These are phyloP conservation scores for Aquilaria sinensis DNA, from an alignment of 345 rosid species.

Conservation along the genomic window DNA sequence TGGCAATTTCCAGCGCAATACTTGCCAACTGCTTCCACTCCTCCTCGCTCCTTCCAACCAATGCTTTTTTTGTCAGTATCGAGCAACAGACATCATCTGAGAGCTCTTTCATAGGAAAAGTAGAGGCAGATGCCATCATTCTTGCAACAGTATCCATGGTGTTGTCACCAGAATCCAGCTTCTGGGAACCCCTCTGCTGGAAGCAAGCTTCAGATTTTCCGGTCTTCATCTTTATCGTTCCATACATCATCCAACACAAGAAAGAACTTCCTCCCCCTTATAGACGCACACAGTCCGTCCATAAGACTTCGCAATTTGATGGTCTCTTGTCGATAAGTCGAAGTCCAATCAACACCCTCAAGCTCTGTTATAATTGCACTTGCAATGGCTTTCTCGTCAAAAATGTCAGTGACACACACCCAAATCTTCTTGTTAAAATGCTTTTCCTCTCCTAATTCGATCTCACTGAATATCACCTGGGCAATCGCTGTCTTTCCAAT, in stretches of 20 bases:
- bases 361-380: neutral
- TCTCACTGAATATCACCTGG: neutral
- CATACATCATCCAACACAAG: slow-evolving; percentile 8
- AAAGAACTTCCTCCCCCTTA: neutral
- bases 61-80: neutral
- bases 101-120: neutral
- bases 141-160: neutral
- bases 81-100: neutral
- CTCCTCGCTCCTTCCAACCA: neutral
- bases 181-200: neutral
- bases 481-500: neutral
- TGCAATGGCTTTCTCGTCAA: neutral
- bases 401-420: neutral
- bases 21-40: neutral
- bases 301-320: neutral
- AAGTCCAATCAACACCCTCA: neutral
- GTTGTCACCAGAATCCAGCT: slow-evolving; percentile 3
- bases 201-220: neutral
- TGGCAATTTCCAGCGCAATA: neutral
- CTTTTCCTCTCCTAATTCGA: no score
- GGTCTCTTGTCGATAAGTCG: neutral
- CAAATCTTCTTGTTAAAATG: neutral
- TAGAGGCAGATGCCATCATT: neutral
- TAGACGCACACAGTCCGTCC: neutral
- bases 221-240: neutral